Evolutionary conservation across 1,139 yeast species (phyloP).

Genomic region (Eremothecium sinecaudum): DNA sequence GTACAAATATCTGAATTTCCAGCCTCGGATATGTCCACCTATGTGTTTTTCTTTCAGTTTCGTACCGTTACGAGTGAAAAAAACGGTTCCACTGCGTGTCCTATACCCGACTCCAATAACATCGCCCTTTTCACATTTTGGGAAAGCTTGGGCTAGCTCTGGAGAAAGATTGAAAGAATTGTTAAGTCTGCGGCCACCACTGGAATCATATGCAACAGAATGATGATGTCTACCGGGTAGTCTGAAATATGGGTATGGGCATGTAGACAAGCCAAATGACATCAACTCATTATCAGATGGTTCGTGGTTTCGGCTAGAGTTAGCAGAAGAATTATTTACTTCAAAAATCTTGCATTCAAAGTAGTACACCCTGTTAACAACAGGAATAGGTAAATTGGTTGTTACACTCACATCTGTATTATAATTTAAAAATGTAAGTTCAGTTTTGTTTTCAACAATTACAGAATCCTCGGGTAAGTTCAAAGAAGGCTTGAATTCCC

Average conservation of each 20-base stretch:
- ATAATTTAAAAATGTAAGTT: constrained; percentile 60
- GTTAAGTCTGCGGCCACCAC: constrained; percentile 71
- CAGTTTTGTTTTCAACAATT: constrained; percentile 61
- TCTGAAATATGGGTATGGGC: constrained; percentile 83
- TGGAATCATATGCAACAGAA: constrained; percentile 78
- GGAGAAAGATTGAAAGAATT: constrained; percentile 60
- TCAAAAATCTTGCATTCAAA: constrained; percentile 70
- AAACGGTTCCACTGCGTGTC: constrained; percentile 50
- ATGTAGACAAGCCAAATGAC: constrained; percentile 73
- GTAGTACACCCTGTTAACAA: constrained; percentile 78
- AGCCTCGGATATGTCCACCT: constrained; percentile 71
- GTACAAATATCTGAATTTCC: constrained; percentile 69
- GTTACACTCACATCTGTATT: constrained; percentile 68
- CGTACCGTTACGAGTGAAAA: constrained; percentile 63
- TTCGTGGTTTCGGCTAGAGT: constrained; percentile 23
- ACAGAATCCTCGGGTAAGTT: constrained; percentile 52
- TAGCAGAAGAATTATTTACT: constrained; percentile 38
- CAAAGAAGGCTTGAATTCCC: constrained; percentile 76
- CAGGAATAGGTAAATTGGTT: constrained; percentile 82
- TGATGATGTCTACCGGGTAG: constrained; percentile 68
- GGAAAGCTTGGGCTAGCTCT: constrained; percentile 48
- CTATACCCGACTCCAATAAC: constrained; percentile 61
- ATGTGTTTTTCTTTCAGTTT: constrained; percentile 54
- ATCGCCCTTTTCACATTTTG: constrained; percentile 64
- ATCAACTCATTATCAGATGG: constrained; percentile 33